A percentile compares a stretch with the other conserved stretches of the same genome.
Conservation (phyloP, 495 filamentous ascomycete genomes). For the Penicillium ucsense region DNA sequence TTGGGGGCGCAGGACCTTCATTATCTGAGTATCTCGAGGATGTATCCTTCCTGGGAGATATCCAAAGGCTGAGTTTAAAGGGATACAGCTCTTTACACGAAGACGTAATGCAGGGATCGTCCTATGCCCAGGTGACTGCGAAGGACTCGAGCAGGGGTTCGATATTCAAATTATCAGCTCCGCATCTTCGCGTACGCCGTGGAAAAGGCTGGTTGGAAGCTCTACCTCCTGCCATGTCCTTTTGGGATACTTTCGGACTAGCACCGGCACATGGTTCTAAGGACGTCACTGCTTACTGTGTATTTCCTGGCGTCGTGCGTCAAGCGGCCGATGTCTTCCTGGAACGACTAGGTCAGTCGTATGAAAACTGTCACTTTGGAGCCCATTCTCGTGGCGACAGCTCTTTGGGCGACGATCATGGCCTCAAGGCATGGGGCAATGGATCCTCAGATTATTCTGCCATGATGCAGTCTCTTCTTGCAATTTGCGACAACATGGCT, state of each 20-base stretch:
- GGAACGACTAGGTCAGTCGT: conserved; percentile 58
- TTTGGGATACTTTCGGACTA: conserved; percentile 88
- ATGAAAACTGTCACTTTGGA: conserved; percentile 74
- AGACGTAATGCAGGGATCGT: conserved; percentile 6
- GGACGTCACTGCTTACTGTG: conserved; percentile 67
- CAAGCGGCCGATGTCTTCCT: conserved; percentile 60
- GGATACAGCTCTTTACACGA: conserved; percentile 30
- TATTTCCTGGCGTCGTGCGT: conserved; percentile 56
- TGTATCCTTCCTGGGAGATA: conserved; percentile 18
- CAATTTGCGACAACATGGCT: conserved; percentile 36
- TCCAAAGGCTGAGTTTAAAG: conserved; percentile 29
- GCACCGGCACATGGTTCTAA: conserved; percentile 70
- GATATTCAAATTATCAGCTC: conserved; percentile 38
- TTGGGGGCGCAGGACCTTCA: conserved; percentile 19
- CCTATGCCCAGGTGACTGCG: conserved; percentile 12
- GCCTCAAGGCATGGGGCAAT: conserved; percentile 46
- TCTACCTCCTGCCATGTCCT: conserved; percentile 66
- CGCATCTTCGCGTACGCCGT: conserved; percentile 69
- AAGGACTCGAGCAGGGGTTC: conserved; percentile 20
- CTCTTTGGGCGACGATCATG: conserved; percentile 42
- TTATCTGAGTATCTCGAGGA: conserved; percentile 23
- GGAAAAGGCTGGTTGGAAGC: conserved; percentile 66
- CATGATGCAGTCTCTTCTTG: conserved; percentile 27
- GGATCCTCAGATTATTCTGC: conserved; percentile 22
- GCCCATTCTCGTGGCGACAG: conserved; percentile 49